Evolutionary conservation across 805 yeast species (phyloP).

Genomic region (Myxozyma neotropica): DNA sequence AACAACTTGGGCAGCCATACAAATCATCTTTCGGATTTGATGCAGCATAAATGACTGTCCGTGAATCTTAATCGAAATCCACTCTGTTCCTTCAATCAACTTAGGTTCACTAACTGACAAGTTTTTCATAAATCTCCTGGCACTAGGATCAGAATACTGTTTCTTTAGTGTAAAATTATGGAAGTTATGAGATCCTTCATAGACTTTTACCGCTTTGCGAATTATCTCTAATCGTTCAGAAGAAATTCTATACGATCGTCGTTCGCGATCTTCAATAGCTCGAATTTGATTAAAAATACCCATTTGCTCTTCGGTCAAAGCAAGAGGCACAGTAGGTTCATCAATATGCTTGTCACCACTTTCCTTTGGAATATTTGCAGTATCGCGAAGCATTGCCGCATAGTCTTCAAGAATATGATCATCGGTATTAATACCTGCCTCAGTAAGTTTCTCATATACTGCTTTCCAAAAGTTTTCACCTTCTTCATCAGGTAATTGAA

Average conservation of each 20-base stretch:
- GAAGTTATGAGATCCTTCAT: slow-evolving; percentile 89
- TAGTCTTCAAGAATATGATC: slow-evolving; percentile 36
- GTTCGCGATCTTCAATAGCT: slow-evolving; percentile 62
- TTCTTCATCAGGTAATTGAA: slow-evolving; percentile 14
- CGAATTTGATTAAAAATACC: slow-evolving; percentile 52
- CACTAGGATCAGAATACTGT: slow-evolving; percentile 77
- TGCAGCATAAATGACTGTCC: slow-evolving; percentile 98
- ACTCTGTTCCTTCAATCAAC: slow-evolving; percentile 89
- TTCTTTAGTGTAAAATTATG: slow-evolving; percentile 88
- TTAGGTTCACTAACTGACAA: slow-evolving; percentile 84
- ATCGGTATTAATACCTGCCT: slow-evolving; percentile 21
- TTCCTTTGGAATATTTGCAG: slow-evolving; percentile 5
- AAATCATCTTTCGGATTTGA: slow-evolving; percentile 97
- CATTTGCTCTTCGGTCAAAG: slow-evolving; percentile 21
- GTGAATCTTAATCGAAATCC: slow-evolving; percentile 94
- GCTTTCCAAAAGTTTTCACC: slow-evolving; percentile 25
- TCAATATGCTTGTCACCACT: not conserved
- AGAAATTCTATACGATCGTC: slow-evolving; percentile 70
- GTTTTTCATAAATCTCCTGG: slow-evolving; percentile 78
- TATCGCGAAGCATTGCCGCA: slow-evolving; percentile 2
- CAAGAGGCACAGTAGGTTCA: not conserved
- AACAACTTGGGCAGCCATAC: slow-evolving; percentile 85
- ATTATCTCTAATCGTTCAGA: slow-evolving; percentile 62
- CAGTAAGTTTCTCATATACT: slow-evolving; percentile 10
- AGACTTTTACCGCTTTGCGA: slow-evolving; percentile 68